phyloP scores from a whole-genome alignment of 2,329 filamentous ascomycete species.

The Albophoma yamanashiensis region DNA sequence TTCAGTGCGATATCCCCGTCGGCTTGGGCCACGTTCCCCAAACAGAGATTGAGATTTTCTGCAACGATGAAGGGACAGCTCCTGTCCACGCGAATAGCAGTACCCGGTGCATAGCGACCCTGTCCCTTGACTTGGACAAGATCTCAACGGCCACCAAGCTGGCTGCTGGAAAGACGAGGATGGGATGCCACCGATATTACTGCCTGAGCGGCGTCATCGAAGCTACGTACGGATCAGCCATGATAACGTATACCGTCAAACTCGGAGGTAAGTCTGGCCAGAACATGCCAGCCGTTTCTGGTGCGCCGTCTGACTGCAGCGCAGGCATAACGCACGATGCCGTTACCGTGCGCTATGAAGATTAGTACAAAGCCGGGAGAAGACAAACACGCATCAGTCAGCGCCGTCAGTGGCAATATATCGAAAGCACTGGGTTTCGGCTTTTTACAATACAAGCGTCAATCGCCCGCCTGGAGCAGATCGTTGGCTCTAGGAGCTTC shows the following conservation, averaged over 20 bases:
- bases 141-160: conserved; percentile 20
- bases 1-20: conserved; percentile 26
- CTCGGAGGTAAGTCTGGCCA: conserved; percentile 20
- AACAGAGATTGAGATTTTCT: conserved; percentile 26
- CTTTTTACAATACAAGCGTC: neutral
- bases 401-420: neutral
- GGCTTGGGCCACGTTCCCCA: conserved; percentile 21
- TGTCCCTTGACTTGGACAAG: conserved; percentile 23
- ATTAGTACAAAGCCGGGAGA: neutral
- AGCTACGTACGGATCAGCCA: conserved; percentile 25
- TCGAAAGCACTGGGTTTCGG: neutral
- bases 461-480: too few relatives aligned
- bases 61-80: conserved; percentile 18
- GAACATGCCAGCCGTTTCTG: neutral
- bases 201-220: conserved; percentile 25
- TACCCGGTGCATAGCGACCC: conserved; percentile 20
- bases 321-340: conserved; percentile 26
- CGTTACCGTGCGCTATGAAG: conserved; percentile 23
- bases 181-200: conserved; percentile 25
- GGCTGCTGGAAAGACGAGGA: conserved; percentile 18
- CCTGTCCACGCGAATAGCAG: conserved; percentile 18
- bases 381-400: neutral
- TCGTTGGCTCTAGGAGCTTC: too few relatives aligned
- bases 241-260: conserved; percentile 25
- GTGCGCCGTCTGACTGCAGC: neutral